phyloP scores from a whole-genome alignment of 2,329 filamentous ascomycete species.

The Fusarium avenaceum region DNA sequence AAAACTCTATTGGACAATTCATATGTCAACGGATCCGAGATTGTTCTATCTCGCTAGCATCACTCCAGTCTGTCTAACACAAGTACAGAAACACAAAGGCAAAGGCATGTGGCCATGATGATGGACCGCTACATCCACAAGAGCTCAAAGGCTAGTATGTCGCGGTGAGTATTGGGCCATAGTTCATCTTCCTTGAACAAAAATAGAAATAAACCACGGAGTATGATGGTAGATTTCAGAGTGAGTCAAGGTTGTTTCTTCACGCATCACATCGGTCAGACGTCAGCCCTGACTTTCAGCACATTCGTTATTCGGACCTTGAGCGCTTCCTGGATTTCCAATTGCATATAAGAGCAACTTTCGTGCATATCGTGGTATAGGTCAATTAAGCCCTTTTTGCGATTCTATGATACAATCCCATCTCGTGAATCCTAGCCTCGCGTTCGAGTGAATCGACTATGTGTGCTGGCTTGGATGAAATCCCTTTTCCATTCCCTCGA shows the following conservation, averaged over 20 bases:
- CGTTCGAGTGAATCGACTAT: constrained; percentile 49
- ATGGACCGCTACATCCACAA: constrained; percentile 79
- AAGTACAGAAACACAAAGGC: neutral
- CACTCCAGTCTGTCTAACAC: neutral
- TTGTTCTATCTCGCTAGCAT: neutral
- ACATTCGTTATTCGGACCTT: constrained; percentile 17
- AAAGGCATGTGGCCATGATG: constrained; percentile 68
- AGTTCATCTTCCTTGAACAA: constrained; percentile 81
- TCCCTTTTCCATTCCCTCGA: constrained; percentile 39
- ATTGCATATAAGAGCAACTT: constrained; percentile 7
- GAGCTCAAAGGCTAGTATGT: constrained; percentile 61
- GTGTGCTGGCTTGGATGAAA: constrained; percentile 43
- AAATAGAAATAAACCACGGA: constrained; percentile 85
- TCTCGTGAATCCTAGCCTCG: constrained; percentile 43
- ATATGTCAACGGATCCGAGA: neutral
- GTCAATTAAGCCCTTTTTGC: constrained; percentile 54
- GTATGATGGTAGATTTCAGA: constrained; percentile 78
- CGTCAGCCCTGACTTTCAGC: neutral
- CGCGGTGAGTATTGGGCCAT: constrained; percentile 76
- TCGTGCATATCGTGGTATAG: constrained; percentile 45
- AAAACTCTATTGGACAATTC: neutral
- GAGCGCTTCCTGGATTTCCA: constrained; percentile 4
- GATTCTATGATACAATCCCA: constrained; percentile 61
- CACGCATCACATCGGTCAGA: constrained; percentile 16
- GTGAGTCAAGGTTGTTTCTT: constrained; percentile 76